A percentile compares a stretch with the other conserved stretches of the same genome.
These are phyloP conservation scores for Clarireedia monteithiana DNA, from an alignment of 2,329 filamentous ascomycete genomes.

Conservation along the genomic window DNA sequence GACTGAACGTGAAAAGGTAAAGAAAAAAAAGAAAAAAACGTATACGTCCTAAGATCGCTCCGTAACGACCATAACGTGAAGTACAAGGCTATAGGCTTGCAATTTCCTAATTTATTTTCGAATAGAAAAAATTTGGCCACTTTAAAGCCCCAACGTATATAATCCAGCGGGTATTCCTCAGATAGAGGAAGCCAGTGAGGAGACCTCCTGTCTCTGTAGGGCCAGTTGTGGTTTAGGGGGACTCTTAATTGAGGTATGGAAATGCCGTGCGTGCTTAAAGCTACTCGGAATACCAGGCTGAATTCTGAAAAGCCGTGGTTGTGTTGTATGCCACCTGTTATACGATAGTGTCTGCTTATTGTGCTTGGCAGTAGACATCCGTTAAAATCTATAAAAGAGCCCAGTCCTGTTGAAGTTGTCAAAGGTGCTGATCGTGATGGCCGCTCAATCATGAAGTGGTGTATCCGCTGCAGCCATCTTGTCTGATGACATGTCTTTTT, in stretches of 20 bases:
- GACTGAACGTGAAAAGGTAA: not conserved
- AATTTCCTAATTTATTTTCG: not conserved
- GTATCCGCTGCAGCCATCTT: slow-evolving; percentile 3
- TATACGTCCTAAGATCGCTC: not conserved
- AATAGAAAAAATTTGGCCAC: not conserved
- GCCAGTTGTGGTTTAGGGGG: too few relatives aligned
- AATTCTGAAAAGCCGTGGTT: too few relatives aligned
- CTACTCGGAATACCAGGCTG: too few relatives aligned
- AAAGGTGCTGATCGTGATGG: too few relatives aligned
- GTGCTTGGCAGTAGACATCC: not conserved
- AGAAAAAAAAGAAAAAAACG: not conserved
- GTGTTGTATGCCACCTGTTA: not conserved
- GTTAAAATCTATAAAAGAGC: not conserved
- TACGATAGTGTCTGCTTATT: not conserved
- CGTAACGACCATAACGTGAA: not conserved
- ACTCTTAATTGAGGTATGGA: too few relatives aligned
- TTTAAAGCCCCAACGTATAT: too few relatives aligned
- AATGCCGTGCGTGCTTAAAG: too few relatives aligned
- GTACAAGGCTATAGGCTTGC: too few relatives aligned
- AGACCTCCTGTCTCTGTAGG: too few relatives aligned
- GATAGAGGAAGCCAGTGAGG: too few relatives aligned
- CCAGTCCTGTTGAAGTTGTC: not conserved
- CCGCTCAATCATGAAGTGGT: not conserved
- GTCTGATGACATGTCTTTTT: slow-evolving; percentile 5
- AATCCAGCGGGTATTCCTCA: too few relatives aligned